A percentile compares a stretch with the other conserved stretches of the same genome.
Evolutionary conservation across 306 rosid genomes (phyloP).

Genomic region (Lathyrus sativus): DNA sequence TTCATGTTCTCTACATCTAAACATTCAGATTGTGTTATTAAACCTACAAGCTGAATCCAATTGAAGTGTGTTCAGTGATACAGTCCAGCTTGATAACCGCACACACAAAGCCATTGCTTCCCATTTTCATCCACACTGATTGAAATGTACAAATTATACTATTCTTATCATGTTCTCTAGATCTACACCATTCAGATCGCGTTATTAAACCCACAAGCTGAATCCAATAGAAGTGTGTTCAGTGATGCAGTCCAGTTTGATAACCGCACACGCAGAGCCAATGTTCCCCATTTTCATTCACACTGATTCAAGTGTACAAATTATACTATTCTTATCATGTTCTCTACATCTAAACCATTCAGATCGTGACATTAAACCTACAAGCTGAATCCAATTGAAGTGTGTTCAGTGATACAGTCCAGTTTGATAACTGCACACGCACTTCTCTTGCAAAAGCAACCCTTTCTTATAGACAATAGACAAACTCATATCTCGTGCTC

Average conservation of each 20-base stretch:
- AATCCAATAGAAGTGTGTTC: background rate
- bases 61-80: background rate
- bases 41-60: background rate
- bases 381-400: background rate
- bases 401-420: conserved; percentile 9
- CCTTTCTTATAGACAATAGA: background rate
- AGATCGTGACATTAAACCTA: background rate
- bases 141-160: conserved; percentile 7
- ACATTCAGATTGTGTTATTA: background rate
- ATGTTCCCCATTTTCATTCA: background rate
- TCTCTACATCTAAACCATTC: conserved; percentile 4
- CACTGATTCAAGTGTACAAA: background rate
- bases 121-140: conserved; percentile 1
- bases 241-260: conserved; percentile 13
- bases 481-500: too few relatives aligned
- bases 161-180: conserved; percentile 8
- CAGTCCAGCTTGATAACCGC: background rate
- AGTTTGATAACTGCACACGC: background rate
- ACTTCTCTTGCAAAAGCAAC: background rate
- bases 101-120: background rate
- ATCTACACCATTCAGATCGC: background rate
- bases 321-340: conserved; percentile 15
- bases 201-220: background rate
- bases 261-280: background rate
- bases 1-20: conserved; percentile 9